These are phyloP conservation scores for Ministeria vibrans DNA, from an alignment of 78 protist species.

Conservation along the genomic window DNA sequence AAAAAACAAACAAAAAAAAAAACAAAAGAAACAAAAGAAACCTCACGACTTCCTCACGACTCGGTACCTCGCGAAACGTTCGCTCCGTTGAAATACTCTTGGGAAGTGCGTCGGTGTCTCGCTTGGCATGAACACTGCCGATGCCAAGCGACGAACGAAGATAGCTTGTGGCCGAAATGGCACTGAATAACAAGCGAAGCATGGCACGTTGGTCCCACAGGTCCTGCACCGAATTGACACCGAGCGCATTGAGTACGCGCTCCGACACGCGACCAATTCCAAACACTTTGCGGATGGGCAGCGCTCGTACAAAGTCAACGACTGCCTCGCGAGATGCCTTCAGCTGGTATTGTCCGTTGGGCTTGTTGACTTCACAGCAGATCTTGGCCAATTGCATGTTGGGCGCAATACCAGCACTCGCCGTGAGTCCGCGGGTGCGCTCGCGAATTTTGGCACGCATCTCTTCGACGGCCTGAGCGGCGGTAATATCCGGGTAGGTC, in stretches of 20 bases:
- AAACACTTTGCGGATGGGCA: constrained; percentile 47
- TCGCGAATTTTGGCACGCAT: constrained; percentile 21
- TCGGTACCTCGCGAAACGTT: not conserved
- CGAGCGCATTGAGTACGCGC: constrained; percentile 14
- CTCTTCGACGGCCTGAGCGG: constrained; percentile 10
- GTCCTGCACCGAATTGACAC: constrained; percentile 9
- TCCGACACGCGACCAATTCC: constrained; percentile 58
- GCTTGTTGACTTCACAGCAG: constrained; percentile 55
- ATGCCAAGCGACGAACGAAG: constrained; percentile 5
- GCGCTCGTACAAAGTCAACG: constrained; percentile 3
- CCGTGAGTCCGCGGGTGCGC: constrained; percentile 36
- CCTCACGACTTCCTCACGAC: not conserved
- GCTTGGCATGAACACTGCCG: not conserved
- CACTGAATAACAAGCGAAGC: not conserved
- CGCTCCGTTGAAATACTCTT: constrained; percentile 22
- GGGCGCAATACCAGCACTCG: constrained; percentile 36
- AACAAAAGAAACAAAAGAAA: too few relatives aligned
- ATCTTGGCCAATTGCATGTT: constrained; percentile 44
- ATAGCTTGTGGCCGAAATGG: not conserved
- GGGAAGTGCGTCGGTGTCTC: not conserved
- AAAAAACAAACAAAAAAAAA: too few relatives aligned
- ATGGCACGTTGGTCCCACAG: not conserved
- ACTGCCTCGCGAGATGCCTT: not conserved
- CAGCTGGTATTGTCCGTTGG: constrained; percentile 45
- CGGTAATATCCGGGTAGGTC: not conserved